A percentile compares a stretch with the other conserved stretches of the same genome.
phyloP scores from a whole-genome alignment of 768 basidiomycete species.

The Mycena floridula region DNA sequence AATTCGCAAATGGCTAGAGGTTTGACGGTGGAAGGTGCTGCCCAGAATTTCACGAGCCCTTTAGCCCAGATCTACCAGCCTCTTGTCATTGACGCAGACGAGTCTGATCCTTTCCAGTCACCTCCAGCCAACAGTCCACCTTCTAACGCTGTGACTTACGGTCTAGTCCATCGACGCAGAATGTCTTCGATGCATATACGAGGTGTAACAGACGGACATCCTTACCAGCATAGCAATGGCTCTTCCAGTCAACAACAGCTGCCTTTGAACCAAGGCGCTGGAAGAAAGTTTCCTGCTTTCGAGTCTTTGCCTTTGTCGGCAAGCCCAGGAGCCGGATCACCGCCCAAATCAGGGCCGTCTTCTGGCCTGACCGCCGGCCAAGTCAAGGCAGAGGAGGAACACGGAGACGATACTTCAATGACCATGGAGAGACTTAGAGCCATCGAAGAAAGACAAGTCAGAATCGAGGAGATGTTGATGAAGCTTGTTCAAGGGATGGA shows the following conservation, averaged over 20 bases:
- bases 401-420: slow-evolving; percentile 4
- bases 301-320: slow-evolving; percentile 10
- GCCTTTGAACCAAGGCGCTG: too few relatives aligned
- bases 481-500: slow-evolving; percentile 21
- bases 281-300: slow-evolving; percentile 10
- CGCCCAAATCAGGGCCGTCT: slow-evolving; percentile 1
- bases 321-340: slow-evolving; percentile 12
- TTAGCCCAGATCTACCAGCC: slow-evolving; percentile 74
- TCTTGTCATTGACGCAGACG: slow-evolving; percentile 46
- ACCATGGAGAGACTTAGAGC: slow-evolving; percentile 20
- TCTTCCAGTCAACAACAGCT: slow-evolving; percentile 8
- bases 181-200: slow-evolving; percentile 29
- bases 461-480: slow-evolving; percentile 38
- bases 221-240: too few relatives aligned
- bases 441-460: slow-evolving; percentile 39
- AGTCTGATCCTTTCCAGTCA: slow-evolving; percentile 16
- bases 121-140: slow-evolving; percentile 8
- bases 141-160: slow-evolving; percentile 32
- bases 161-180: slow-evolving; percentile 36
- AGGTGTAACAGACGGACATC: slow-evolving; percentile 11
- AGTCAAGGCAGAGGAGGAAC: slow-evolving; percentile 15
- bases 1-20: slow-evolving; percentile 37
- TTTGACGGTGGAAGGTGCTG: slow-evolving; percentile 16
- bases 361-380: slow-evolving; percentile 17
- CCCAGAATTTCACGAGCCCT: slow-evolving; percentile 48